Evolutionary conservation across 192 early-diverging fungal species (phyloP).

Genomic region (Coemansia sp.): DNA sequence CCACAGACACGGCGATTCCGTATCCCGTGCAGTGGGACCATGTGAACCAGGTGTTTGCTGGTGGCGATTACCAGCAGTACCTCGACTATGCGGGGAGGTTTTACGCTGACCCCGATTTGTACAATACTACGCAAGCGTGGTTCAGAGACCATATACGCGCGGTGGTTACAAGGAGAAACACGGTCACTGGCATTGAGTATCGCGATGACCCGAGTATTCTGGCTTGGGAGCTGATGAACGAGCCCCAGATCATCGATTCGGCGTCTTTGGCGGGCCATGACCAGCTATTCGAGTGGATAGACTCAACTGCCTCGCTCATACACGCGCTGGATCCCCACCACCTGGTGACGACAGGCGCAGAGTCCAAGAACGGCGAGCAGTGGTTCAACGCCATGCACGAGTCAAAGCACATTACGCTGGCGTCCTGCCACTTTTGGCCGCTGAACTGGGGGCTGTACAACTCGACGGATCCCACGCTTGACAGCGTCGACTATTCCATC

Average conservation of each 20-base stretch:
- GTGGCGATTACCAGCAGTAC: conserved; percentile 49
- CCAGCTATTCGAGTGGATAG: conserved; percentile 55
- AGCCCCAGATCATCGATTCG: conserved; percentile 60
- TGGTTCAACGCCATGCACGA: conserved; percentile 61
- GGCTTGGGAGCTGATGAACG: conserved; percentile 75
- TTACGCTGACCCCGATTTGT: conserved; percentile 44
- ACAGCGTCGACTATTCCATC: conserved; percentile 44
- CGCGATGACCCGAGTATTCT: conserved; percentile 63
- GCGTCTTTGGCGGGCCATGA: neutral
- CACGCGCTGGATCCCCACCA: conserved; percentile 59
- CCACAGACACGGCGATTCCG: conserved; percentile 57
- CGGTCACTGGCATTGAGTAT: conserved; percentile 56
- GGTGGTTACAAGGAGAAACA: conserved; percentile 57
- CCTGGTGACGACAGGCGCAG: conserved; percentile 64
- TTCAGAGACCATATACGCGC: conserved; percentile 55
- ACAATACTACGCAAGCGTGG: conserved; percentile 28
- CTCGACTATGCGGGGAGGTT: conserved; percentile 57
- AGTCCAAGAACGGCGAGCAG: conserved; percentile 60
- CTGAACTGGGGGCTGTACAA: conserved; percentile 66
- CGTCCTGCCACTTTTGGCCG: conserved; percentile 59
- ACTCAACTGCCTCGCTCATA: conserved; percentile 55
- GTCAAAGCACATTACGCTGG: conserved; percentile 53
- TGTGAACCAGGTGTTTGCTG: conserved; percentile 11
- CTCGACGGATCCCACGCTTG: conserved; percentile 40
- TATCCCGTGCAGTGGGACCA: conserved; percentile 60